Evolutionary conservation across 805 yeast species (phyloP).

Genomic region (Ogataea nitratoaversa): DNA sequence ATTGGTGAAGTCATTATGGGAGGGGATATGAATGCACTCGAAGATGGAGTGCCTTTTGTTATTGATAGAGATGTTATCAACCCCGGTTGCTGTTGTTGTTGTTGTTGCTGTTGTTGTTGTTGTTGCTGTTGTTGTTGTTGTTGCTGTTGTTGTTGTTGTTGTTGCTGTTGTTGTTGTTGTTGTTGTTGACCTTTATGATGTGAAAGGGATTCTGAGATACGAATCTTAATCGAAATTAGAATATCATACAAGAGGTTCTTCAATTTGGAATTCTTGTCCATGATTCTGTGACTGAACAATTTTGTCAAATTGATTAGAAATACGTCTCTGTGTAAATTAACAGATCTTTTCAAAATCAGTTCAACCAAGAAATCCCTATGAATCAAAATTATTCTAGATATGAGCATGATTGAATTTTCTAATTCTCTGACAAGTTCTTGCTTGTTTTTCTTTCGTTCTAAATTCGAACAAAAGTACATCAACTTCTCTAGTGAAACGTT

Average conservation of each 20-base stretch:
- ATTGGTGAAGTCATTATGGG: constrained; percentile 17
- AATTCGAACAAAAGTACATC: constrained; percentile 25
- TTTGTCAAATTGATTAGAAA: constrained; percentile 45
- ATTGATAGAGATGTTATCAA: constrained; percentile 17
- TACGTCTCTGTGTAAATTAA: constrained; percentile 37
- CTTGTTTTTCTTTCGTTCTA: constrained; percentile 20
- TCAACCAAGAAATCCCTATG: constrained; percentile 49
- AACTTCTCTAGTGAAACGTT: constrained; percentile 38
- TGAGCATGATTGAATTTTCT: constrained; percentile 39
- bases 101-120: constrained; percentile 5
- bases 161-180: constrained; percentile 10
- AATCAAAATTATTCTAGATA: constrained; percentile 52
- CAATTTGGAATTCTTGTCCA: constrained; percentile 44
- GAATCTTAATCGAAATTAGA: constrained; percentile 46
- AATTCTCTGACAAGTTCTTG: constrained; percentile 16
- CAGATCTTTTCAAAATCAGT: constrained; percentile 38
- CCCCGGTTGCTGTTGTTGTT: constrained; percentile 15
- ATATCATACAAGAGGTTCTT: constrained; percentile 58
- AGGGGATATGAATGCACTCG: constrained; percentile 22
- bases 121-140: background rate
- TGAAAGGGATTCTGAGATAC: constrained; percentile 27
- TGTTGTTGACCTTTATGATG: constrained; percentile 12
- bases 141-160: constrained; percentile 4
- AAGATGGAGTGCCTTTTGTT: constrained; percentile 20
- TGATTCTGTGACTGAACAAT: constrained; percentile 40